Conservation (phyloP, 305 asterid species). For the Rubia peregrina region DNA sequence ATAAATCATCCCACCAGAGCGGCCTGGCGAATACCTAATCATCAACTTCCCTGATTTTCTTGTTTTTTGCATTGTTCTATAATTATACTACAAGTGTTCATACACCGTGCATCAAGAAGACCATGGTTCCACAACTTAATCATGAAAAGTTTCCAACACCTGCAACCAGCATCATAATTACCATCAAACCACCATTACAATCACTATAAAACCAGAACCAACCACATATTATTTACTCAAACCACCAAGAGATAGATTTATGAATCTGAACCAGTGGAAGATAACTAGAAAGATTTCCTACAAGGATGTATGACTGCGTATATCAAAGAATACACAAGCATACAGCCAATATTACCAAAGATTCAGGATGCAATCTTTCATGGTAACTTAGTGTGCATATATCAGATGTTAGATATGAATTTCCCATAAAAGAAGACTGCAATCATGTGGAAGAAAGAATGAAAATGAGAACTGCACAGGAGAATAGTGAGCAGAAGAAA, state of each 20-base stretch:
- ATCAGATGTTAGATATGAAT: neutral
- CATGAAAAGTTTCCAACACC: slow-evolving; percentile 97
- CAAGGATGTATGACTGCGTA: neutral
- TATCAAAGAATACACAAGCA: neutral
- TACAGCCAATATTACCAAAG: neutral
- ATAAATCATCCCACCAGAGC: neutral
- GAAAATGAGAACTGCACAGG: neutral
- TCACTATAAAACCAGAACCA: neutral
- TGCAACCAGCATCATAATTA: slow-evolving; percentile 18
- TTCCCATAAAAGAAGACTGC: neutral
- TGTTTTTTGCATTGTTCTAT: slow-evolving; percentile 45
- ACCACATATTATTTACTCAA: neutral
- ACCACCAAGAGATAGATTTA: neutral
- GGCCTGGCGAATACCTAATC: slow-evolving; percentile 1
- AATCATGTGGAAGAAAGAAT: neutral
- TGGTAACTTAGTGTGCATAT: neutral
- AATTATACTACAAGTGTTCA: slow-evolving; percentile 65
- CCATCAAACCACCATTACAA: neutral
- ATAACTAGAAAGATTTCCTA: neutral
- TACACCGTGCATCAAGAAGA: slow-evolving; percentile 65
- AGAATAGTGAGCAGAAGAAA: neutral
- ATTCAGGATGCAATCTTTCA: neutral
- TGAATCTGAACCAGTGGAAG: neutral
- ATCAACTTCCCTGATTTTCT: slow-evolving; percentile 16
- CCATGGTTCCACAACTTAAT: slow-evolving; percentile 93